Conservation (phyloP, 768 basidiomycete species). For the Suillus decipiens region DNA sequence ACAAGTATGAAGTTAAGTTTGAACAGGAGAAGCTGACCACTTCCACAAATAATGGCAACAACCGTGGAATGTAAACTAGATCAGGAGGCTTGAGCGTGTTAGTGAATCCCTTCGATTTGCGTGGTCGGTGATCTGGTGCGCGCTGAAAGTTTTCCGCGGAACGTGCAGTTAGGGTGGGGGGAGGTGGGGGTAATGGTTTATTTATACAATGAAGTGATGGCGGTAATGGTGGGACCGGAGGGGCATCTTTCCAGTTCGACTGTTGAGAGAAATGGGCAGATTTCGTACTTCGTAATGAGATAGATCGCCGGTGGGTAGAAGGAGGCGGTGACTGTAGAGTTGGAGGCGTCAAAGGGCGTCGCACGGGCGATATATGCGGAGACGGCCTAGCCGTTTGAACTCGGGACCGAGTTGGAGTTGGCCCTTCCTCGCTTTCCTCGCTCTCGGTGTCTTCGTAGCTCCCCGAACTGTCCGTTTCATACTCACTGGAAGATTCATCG, state of each 20-base stretch:
- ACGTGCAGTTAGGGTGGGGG: slow-evolving; percentile 18
- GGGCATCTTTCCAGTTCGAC: slow-evolving; percentile 31
- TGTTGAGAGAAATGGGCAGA: slow-evolving; percentile 41
- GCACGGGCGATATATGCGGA: slow-evolving; percentile 7
- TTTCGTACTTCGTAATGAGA: slow-evolving; percentile 48
- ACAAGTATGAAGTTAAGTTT: not conserved
- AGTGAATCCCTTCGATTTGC: slow-evolving; percentile 46
- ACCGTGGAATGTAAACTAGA: slow-evolving; percentile 71
- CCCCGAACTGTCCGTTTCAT: slow-evolving; percentile 25
- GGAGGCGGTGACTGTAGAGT: slow-evolving; percentile 9
- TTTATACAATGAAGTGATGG: slow-evolving; percentile 30
- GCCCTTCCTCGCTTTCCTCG: slow-evolving; percentile 16
- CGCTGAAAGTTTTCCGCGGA: slow-evolving; percentile 20
- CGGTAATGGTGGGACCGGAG: slow-evolving; percentile 47
- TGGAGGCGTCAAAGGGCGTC: slow-evolving; percentile 6
- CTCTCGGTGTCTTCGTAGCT: slow-evolving; percentile 12
- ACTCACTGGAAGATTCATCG: slow-evolving; percentile 44
- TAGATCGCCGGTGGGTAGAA: slow-evolving; percentile 31
- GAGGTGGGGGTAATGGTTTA: slow-evolving; percentile 46
- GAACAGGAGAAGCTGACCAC: slow-evolving; percentile 55
- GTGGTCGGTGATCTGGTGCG: slow-evolving; percentile 17
- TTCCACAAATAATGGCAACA: slow-evolving; percentile 90
- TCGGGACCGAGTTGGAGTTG: slow-evolving; percentile 1
- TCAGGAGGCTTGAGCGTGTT: slow-evolving; percentile 69
- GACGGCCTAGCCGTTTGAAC: slow-evolving; percentile 4